Evolutionary conservation across 306 rosid genomes (phyloP).

Genomic region (Fragaria iinumae): DNA sequence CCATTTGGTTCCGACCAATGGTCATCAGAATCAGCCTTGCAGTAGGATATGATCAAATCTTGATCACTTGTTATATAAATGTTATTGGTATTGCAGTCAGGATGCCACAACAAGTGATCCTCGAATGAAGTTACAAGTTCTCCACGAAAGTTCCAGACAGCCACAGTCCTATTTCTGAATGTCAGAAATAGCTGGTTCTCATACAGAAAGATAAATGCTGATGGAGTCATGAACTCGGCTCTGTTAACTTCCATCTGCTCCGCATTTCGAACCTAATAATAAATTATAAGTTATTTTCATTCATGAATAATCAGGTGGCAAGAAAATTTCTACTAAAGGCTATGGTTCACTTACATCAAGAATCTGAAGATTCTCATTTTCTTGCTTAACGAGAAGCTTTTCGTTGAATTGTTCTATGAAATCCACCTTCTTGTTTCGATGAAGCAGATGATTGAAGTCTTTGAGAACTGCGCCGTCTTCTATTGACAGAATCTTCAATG

Average conservation of each 20-base stretch:
- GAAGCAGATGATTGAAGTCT: slow-evolving; percentile 71
- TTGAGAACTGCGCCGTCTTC: slow-evolving; percentile 92
- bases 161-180: slow-evolving; percentile 68
- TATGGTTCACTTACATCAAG: slow-evolving; percentile 61
- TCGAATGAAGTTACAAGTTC: slow-evolving; percentile 85
- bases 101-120: slow-evolving; percentile 85
- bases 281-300: background rate
- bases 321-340: background rate
- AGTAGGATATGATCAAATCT: slow-evolving; percentile 83
- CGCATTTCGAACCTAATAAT: slow-evolving; percentile 61
- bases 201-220: slow-evolving; percentile 79
- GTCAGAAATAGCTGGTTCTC: slow-evolving; percentile 84
- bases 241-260: slow-evolving; percentile 67
- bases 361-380: slow-evolving; percentile 82
- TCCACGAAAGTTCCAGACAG: slow-evolving; percentile 88
- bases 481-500: slow-evolving; percentile 73
- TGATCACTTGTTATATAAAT: slow-evolving; percentile 85
- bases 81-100: slow-evolving; percentile 84
- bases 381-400: slow-evolving; percentile 89
- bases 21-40: slow-evolving; percentile 75
- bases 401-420: slow-evolving; percentile 88
- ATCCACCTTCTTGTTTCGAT: slow-evolving; percentile 79
- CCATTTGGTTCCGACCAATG: slow-evolving; percentile 74
- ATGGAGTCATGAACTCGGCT: slow-evolving; percentile 78
- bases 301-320: slow-evolving; percentile 2